Conservation (phyloP, 345 rosid genomes). For the Streptanthus diversifolius region DNA sequence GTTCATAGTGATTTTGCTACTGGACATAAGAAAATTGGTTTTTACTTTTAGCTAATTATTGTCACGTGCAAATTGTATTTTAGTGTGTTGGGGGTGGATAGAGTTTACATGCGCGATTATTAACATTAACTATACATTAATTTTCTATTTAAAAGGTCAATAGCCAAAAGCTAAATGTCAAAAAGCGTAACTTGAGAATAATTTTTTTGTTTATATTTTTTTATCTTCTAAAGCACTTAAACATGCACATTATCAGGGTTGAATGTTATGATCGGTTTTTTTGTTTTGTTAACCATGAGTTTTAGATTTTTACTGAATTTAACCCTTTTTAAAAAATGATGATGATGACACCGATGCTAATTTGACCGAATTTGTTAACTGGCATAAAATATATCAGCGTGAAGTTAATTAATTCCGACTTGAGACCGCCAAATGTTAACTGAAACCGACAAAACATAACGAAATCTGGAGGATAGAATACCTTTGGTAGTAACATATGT, state of each 20-base stretch:
- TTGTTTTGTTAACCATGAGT: not conserved
- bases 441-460: not conserved
- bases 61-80: conserved; percentile 20
- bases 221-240: not conserved
- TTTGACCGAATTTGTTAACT: not conserved
- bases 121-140: not conserved
- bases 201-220: not conserved
- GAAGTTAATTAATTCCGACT: not conserved
- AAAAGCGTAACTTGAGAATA: not conserved
- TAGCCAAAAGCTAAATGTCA: not conserved
- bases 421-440: not conserved
- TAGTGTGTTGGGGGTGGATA: not conserved
- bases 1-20: not conserved
- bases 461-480: not conserved
- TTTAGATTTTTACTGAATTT: not conserved
- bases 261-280: not conserved
- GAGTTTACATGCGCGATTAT: conserved; percentile 31
- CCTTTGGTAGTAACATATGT: not conserved
- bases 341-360: not conserved
- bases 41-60: conserved; percentile 22
- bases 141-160: not conserved
- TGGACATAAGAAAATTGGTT: not conserved
- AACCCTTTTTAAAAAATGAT: not conserved
- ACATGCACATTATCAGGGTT: not conserved
- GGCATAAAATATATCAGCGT: not conserved